phyloP scores from a whole-genome alignment of 495 filamentous ascomycete species.

The Jackrogersella multiformis region DNA sequence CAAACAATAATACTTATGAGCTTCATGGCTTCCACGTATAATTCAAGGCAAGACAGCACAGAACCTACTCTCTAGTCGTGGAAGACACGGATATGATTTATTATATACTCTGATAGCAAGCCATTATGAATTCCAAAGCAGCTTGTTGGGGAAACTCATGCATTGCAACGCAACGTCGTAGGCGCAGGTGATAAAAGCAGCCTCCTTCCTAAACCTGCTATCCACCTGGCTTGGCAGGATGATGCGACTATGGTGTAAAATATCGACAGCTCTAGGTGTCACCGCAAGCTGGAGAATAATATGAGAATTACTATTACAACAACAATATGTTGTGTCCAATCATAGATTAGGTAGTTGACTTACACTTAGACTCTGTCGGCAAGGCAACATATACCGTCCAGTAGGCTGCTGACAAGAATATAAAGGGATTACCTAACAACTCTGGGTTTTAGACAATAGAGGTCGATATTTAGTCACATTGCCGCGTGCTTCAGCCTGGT shows the following conservation, averaged over 20 bases:
- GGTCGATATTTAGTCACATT: no score
- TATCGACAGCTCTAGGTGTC: slow-evolving; percentile 19
- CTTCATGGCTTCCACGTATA: slow-evolving; percentile 11
- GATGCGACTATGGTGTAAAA: slow-evolving; percentile 22
- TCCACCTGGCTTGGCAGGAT: slow-evolving; percentile 22
- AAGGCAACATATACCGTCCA: no score
- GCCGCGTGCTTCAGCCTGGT: no score
- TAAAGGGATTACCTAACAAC: no score
- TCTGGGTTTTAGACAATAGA: no score
- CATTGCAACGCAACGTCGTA: slow-evolving; percentile 21
- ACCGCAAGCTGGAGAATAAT: background rate
- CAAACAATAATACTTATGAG: slow-evolving; percentile 8
- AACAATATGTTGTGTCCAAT: no score
- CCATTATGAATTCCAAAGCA: background rate
- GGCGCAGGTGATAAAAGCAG: background rate
- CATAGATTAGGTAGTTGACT: no score
- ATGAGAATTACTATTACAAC: background rate
- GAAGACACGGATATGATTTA: background rate
- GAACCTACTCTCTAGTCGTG: background rate
- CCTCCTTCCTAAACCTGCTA: slow-evolving; percentile 30
- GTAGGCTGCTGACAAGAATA: no score
- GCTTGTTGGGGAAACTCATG: slow-evolving; percentile 3
- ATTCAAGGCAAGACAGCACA: background rate
- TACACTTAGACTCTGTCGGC: no score
- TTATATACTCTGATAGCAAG: slow-evolving; percentile 3